phyloP scores from a whole-genome alignment of 495 filamentous ascomycete genomes.

The Talaromyces thailandensis region DNA sequence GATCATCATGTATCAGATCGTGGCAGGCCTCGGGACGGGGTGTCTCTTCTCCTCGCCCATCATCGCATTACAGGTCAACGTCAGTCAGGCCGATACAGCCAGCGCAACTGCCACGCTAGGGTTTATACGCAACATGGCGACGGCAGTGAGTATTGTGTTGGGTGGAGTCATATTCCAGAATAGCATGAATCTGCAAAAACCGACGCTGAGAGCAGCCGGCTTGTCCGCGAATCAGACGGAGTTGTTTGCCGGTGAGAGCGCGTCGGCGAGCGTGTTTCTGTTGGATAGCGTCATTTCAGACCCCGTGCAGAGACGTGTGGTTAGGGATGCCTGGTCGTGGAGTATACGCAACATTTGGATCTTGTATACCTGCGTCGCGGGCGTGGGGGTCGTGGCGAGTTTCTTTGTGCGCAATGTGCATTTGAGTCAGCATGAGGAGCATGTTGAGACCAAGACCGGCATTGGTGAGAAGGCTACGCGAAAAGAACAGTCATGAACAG shows the following conservation, averaged over 20 bases:
- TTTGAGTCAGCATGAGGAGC: slow-evolving; percentile 50
- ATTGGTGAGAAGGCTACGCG: not conserved
- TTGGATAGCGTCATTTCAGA: slow-evolving; percentile 33
- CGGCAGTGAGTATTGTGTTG: slow-evolving; percentile 63
- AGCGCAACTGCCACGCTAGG: slow-evolving; percentile 68
- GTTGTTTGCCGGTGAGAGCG: slow-evolving; percentile 37
- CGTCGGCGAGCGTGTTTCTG: slow-evolving; percentile 42
- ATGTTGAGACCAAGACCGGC: slow-evolving; percentile 45
- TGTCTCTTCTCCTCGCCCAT: slow-evolving; percentile 53
- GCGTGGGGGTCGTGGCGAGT: slow-evolving; percentile 39
- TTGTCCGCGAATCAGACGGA: slow-evolving; percentile 26
- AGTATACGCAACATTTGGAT: slow-evolving; percentile 57
- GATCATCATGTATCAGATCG: slow-evolving; percentile 48
- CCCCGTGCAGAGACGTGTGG: slow-evolving; percentile 30
- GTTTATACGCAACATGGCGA: slow-evolving; percentile 66
- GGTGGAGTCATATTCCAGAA: slow-evolving; percentile 74
- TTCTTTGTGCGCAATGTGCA: slow-evolving; percentile 42
- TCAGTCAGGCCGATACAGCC: slow-evolving; percentile 61
- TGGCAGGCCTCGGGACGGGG: slow-evolving; percentile 48
- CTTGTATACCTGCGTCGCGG: slow-evolving; percentile 45
- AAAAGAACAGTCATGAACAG: not conserved
- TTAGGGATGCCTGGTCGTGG: slow-evolving; percentile 48
- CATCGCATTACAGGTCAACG: slow-evolving; percentile 67
- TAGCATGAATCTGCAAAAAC: slow-evolving; percentile 38
- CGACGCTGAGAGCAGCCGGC: slow-evolving; percentile 34